A percentile compares a stretch with the other conserved stretches of the same genome.
These are phyloP conservation scores for Plasmopara viticola DNA, from an alignment of 352 stramenopile genomes.

Conservation along the genomic window DNA sequence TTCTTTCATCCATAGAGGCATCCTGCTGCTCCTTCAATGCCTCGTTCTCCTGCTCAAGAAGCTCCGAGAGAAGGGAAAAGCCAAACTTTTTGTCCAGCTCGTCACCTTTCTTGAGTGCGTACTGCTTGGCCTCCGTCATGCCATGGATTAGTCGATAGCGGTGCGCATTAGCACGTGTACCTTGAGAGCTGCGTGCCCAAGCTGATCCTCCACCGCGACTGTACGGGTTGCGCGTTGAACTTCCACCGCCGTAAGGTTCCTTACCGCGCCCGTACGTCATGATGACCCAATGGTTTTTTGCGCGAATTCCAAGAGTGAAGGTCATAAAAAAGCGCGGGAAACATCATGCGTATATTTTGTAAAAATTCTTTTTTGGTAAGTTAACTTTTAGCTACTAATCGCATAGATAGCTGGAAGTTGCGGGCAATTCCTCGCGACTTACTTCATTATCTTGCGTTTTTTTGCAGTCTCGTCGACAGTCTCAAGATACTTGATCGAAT, in stretches of 20 bases:
- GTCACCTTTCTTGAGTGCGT: conserved; percentile 51
- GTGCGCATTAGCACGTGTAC: conserved; percentile 54
- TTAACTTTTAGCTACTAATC: too few relatives aligned
- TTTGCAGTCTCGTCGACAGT: conserved; percentile 23
- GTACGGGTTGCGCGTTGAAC: conserved; percentile 33
- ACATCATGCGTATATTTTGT: neutral
- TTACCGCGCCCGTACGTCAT: conserved; percentile 15
- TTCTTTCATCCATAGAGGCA: conserved; percentile 1
- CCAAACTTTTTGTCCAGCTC: conserved; percentile 66
- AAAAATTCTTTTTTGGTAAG: too few relatives aligned
- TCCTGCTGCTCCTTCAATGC: conserved; percentile 16
- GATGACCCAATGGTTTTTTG: conserved; percentile 7
- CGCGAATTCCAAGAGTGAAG: conserved; percentile 11
- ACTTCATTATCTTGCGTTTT: conserved; percentile 29
- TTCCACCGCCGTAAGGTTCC: conserved; percentile 12
- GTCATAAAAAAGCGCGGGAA: conserved; percentile 15
- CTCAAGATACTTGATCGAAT: conserved; percentile 78
- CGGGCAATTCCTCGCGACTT: too few relatives aligned
- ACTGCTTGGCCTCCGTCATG: conserved; percentile 60
- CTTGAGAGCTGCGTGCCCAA: conserved; percentile 67
- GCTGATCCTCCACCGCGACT: conserved; percentile 41
- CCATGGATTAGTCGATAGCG: conserved; percentile 27
- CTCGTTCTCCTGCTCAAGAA: conserved; percentile 51
- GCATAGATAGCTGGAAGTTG: too few relatives aligned
- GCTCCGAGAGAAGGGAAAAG: conserved; percentile 49